phyloP scores from a whole-genome alignment of 805 yeast genomes.

The Zygotorulaspora danielsina region DNA sequence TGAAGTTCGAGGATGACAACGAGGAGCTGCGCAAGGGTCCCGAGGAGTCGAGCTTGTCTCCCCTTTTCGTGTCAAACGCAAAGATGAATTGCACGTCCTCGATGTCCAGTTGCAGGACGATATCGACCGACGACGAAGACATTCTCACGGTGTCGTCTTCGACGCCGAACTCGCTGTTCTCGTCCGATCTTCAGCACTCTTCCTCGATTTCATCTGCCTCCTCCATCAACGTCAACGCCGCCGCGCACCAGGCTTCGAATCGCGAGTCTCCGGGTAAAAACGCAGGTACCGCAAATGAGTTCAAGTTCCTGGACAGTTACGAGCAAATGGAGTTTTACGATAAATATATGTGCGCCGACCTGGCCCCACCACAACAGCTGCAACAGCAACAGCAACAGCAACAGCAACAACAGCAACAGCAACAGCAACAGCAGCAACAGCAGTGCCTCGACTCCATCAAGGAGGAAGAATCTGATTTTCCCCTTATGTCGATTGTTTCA shows the following conservation, averaged over 20 bases:
- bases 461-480: slow-evolving; percentile 13
- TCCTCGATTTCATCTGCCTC: slow-evolving; percentile 15
- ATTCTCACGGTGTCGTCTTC: slow-evolving; percentile 23
- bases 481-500: slow-evolving; percentile 2
- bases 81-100: slow-evolving; percentile 14
- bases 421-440: slow-evolving; percentile 5
- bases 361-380: not conserved
- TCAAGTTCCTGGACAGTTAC: slow-evolving; percentile 22
- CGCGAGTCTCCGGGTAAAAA: slow-evolving; percentile 6
- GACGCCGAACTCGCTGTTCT: slow-evolving; percentile 28
- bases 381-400: slow-evolving; percentile 2
- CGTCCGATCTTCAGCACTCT: slow-evolving; percentile 21
- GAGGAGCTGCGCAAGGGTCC: slow-evolving; percentile 4
- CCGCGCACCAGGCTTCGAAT: not conserved
- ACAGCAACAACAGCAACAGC: slow-evolving; percentile 1
- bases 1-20: slow-evolving; percentile 28
- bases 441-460: slow-evolving; percentile 13
- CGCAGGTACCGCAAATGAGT: slow-evolving; percentile 6
- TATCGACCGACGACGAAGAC: slow-evolving; percentile 25
- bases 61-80: slow-evolving; percentile 10
- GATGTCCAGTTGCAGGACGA: slow-evolving; percentile 16
- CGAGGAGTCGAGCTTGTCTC: slow-evolving; percentile 6
- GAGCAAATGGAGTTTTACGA: slow-evolving; percentile 24
- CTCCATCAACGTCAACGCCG: slow-evolving; percentile 5
- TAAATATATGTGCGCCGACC: slow-evolving; percentile 16